phyloP scores from a whole-genome alignment of 2,329 filamentous ascomycete species.

The Talaromyces piceae region DNA sequence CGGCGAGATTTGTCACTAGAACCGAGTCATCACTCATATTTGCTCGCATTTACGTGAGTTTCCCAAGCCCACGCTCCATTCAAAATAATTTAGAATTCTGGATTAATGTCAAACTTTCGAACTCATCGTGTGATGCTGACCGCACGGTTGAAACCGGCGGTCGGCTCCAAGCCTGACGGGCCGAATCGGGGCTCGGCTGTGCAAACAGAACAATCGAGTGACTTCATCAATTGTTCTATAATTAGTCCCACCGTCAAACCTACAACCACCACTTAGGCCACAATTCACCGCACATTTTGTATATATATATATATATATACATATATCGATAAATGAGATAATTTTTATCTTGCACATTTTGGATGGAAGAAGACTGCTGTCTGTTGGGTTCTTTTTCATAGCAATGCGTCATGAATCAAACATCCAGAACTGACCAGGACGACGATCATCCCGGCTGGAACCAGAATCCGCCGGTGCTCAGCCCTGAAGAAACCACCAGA shows the following conservation, averaged over 20 bases:
- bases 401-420: conserved; percentile 54
- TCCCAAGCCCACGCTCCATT: too few relatives aligned
- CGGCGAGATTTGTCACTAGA: too few relatives aligned
- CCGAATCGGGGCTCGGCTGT: background rate
- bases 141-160: background rate
- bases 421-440: conserved; percentile 53
- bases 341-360: too few relatives aligned
- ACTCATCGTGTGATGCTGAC: background rate
- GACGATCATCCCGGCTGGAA: conserved; percentile 50
- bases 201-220: background rate
- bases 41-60: too few relatives aligned
- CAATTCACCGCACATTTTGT: too few relatives aligned
- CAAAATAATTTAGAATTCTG: too few relatives aligned
- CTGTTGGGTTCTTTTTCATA: background rate
- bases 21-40: too few relatives aligned
- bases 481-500: conserved; percentile 54
- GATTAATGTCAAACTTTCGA: too few relatives aligned
- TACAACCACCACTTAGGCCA: background rate
- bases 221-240: background rate
- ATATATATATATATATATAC: too few relatives aligned
- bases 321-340: too few relatives aligned
- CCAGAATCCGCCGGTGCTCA: conserved; percentile 52
- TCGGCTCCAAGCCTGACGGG: background rate
- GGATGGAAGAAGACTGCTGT: too few relatives aligned
- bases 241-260: background rate